Base-by-base conservation (phyloP, 768 basidiomycete genomes). In the Cystofilobasidium capitatum region DNA sequence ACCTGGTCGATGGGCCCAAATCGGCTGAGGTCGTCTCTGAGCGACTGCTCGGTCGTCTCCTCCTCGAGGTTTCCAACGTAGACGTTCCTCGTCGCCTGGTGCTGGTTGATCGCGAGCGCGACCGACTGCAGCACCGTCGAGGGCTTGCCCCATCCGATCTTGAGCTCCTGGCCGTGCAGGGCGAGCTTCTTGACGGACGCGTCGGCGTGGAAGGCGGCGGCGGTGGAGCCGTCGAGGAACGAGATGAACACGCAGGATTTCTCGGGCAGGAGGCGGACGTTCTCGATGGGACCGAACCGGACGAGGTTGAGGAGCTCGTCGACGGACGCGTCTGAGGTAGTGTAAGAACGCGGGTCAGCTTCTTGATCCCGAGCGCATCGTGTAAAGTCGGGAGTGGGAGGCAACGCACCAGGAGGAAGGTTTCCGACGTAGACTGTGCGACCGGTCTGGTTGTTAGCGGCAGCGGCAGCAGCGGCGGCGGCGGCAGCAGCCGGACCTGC, bases 1-100 rank as follows among this genome's bases (percentile, higher is more conserved):
- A 99, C 93, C 77, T 98, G 94, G 78, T 99, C 96, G 73, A 99
- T 97, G 35, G 94, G 81, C 26, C 96, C 96, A 74, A 94, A 99
- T 49, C 88, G 83, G 73, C 87, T 86, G 29, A 98, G 80, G 75
- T 97, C 92, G 70, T 98, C 92, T 39, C 94, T 80, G 37, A 99
- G 80, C 78, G 85, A 85, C 78, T 93, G 89, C 80, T 98, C 96
- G 0, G 90, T 94, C 40, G 69, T 69, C 60, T 79, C 81, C 78
- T 93, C 90, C 47, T 94, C 92, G 45, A 99, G 80, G 22, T 91
- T 91, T 49, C 96, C 96, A 22, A 99, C 82, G 75, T 97, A 99
- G 66, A 99, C 96, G 73, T 98, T 99, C 71, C 96, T 80, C 72
- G 88, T 91, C 2, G 96, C 96, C 72, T 91, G 91, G 78, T 86